Base-by-base conservation (phyloP, 1,284 basidiomycete genomes). In the Ustilago nuda region DNA sequence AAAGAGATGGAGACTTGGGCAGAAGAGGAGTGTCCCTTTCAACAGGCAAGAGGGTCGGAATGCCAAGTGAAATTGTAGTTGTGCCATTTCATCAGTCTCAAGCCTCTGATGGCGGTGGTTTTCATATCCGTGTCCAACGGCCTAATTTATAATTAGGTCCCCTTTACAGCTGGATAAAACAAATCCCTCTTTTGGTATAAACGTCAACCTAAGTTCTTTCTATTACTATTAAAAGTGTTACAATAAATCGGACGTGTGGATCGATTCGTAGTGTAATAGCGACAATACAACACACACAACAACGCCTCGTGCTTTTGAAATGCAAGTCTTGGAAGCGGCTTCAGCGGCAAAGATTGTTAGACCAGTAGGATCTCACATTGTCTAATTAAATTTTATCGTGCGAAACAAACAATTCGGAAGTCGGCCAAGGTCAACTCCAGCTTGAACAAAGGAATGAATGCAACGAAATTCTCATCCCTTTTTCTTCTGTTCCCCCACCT, bases 251-350 rank as follows among this genome's bases (percentile, higher is more conserved):
- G 23, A 27, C 3, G 23, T 27, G 23, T 27, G 2, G 3, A 27
- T 27, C 23, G 23, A 27, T 27, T 27, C 3, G 23, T 27, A 27
- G 27, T 39, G 37, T 3, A 39, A 5, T 45, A 48, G 19, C n/a
- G 32, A 33, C 48, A 53, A 36, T 33, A 36, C 51, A 33, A 35
- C 13, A 35, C 37, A 19, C 37, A 37, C 53, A 56, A 32, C 39
- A 37, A 56, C 61, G 61, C 61, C 53, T 55, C 61, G 45, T 52
- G 58, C 50, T 32, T 56, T 55, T 55, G 37, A 41, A 55, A 23
- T 55, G 19, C 30, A 19, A 19, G 19, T 19, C 19, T 19, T 19
- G 23, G 35, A 52, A 52, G 52, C 51, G 1, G 13, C 13, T 19
- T 45, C n/a, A n/a, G n/a, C n/a, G n/a, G n/a, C n/a, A n/a, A n/a